phyloP scores from a whole-genome alignment of 2,329 filamentous ascomycete species.

The Epichloe typhina region DNA sequence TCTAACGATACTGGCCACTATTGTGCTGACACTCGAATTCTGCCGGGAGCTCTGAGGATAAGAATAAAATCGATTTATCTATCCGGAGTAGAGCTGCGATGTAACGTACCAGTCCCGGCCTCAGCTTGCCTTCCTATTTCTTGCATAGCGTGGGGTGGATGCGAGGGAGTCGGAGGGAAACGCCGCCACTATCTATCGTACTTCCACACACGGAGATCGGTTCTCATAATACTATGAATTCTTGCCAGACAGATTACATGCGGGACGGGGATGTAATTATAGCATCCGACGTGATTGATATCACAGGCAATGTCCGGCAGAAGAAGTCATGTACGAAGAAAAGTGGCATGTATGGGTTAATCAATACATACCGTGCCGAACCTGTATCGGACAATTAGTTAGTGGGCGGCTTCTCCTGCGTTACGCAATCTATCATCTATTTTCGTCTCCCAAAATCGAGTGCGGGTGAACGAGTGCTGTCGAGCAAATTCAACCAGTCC shows the following conservation, averaged over 20 bases:
- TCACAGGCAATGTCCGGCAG: not conserved
- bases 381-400: not conserved
- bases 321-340: not conserved
- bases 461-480: not conserved
- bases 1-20: not conserved
- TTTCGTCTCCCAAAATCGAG: not conserved
- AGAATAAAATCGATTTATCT: not conserved
- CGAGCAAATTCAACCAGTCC: not conserved
- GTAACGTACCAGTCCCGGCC: not conserved
- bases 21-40: not conserved
- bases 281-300: not conserved
- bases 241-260: not conserved
- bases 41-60: not conserved
- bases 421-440: too few species aligned
- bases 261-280: not conserved
- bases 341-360: too few species aligned
- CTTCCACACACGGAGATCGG: not conserved
- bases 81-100: not conserved
- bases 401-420: not conserved
- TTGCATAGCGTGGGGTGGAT: not conserved
- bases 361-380: not conserved
- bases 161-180: not conserved
- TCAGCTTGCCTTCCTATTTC: conserved; percentile 1
- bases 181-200: not conserved
- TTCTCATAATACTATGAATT: not conserved